Base-by-base conservation (phyloP, 768 basidiomycete genomes). In the Mycena venus region DNA sequence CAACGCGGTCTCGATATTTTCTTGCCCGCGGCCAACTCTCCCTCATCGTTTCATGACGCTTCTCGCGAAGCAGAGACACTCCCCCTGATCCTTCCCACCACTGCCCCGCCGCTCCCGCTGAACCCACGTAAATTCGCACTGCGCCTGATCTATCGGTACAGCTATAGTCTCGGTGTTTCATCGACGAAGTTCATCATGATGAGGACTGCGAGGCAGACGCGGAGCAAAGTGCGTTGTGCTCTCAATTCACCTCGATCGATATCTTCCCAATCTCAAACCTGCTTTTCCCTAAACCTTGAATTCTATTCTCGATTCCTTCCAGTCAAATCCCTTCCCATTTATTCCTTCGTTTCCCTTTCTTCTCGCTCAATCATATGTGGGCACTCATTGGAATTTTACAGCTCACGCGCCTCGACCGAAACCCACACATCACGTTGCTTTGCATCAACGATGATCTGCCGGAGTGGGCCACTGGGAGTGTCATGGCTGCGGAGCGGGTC, bases 401-500 rank as follows among this genome's bases (percentile, higher is more conserved):
- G n/a, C n/a, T n/a, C n/a, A n/a, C n/a, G n/a, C n/a, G n/a, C n/a
- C n/a, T n/a, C n/a, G n/a, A n/a, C n/a, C n/a, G n/a, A 47, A 55
- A 32, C n/a, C 69, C 63, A 3, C 56, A 69, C 12, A 72, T 70
- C 19, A 61, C 76, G n/a, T 62, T 77, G 11, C 56, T 77, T 44
- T 77, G 76, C 61, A 64, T 77, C 17, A 77, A 77, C 62, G 73
- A 77, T 40, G 76, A 77, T 60, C 58, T 77, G 4, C 60, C 65
- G 23, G 47, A 49, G 31, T 27, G 44, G 17, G 36, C n/a, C 31
- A 8, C 38, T n/a, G n/a, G n/a, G n/a, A n/a, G n/a, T 32, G 29
- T 44, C 5, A 32, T 0, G 44, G 25, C n/a, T 34, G 68, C 32
- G 3, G 25, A 38, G 21, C 4, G 0, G 3, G 7, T 69, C n/a